Evolutionary conservation across 345 rosid genomes (phyloP), one percentile per base, ranked within the genome.

Genomic region (Orychophragmus violaceus): DNA sequence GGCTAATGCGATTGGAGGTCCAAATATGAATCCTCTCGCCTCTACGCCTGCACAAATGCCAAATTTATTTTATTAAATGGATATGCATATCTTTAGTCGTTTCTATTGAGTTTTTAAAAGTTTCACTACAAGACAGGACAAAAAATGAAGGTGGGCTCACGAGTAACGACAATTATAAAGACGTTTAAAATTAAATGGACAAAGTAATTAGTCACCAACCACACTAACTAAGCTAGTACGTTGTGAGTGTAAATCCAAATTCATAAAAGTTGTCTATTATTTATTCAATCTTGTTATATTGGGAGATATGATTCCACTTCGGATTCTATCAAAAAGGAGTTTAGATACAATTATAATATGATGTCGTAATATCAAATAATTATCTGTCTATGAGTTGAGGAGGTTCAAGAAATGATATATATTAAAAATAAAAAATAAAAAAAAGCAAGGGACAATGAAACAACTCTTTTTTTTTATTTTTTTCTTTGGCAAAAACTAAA

Each of bases 1-100:
- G 29, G 97, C 98, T 41, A 93, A 76, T 60, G 98, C 98, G 49
- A 93, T 79, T 10, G 98, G 49, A 30, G 97, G 85, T 24, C 97
- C 98, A 72, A 93, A 93, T 82, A 93, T 82, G 84, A 93, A 93
- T 10, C 97, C 97, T 74, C 96, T 85, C 8, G 98, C 97, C 80
- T 90, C 97, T 44, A 86, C 86, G 48, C 95, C 95, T 90, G 21
- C 42, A 62, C 17, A 37, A 23, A 32, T 8, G 21, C 65, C 25
- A 24, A 41, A 12, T 59, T 14, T 8, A 5, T 45, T 22, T n/a
- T 24, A n/a, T 8, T 10, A 17, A n/a, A n/a, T n/a, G n/a, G n/a
- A 27, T 13, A 27, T 37, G 2, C 59, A 69, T 61, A 42, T 51
- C 8, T 27, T n/a, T 21, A 16, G 5, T 23, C 7, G 18, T 11